Evolutionary conservation across 2,329 filamentous ascomycete species (phyloP).

Genomic region (Cladosporium sp.): DNA sequence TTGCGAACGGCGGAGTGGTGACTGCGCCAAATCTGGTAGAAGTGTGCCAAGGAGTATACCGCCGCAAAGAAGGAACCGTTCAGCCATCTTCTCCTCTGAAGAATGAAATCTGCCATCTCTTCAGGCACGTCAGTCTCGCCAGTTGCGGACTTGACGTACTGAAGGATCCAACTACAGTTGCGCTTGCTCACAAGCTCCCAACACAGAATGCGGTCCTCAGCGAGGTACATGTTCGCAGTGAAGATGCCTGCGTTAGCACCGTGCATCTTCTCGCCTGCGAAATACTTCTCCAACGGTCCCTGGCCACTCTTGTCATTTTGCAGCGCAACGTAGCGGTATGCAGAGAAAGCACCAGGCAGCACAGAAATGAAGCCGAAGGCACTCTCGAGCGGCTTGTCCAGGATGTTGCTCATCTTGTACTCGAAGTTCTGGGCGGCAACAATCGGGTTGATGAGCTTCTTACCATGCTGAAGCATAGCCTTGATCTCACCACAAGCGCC

Average conservation of each 20-base stretch:
- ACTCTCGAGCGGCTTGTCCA: slow-evolving; percentile 96
- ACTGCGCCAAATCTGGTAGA: slow-evolving; percentile 93
- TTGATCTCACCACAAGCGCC: slow-evolving; percentile 99
- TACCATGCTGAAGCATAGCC: slow-evolving; percentile 87
- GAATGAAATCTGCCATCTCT: slow-evolving; percentile 88
- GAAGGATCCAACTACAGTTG: slow-evolving; percentile 95
- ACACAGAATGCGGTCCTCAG: slow-evolving; percentile 97
- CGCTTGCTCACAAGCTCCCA: slow-evolving; percentile 98
- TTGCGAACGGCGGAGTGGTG: slow-evolving; percentile 87
- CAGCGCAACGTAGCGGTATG: slow-evolving; percentile 89
- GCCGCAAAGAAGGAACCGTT: slow-evolving; percentile 99
- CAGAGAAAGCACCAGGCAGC: slow-evolving; percentile 95
- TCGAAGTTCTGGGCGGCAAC: slow-evolving; percentile 98
- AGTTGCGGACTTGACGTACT: slow-evolving; percentile 96
- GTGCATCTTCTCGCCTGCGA: slow-evolving; percentile 94
- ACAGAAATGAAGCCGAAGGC: slow-evolving; percentile 98
- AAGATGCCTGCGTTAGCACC: slow-evolving; percentile 92
- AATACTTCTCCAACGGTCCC: slow-evolving; percentile 94
- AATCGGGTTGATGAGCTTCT: slow-evolving; percentile 86
- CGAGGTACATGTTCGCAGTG: slow-evolving; percentile 98
- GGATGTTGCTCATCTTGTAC: slow-evolving; percentile 99
- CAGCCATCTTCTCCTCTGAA: slow-evolving; percentile 94
- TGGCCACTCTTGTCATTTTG: slow-evolving; percentile 96
- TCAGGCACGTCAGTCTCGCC: slow-evolving; percentile 98
- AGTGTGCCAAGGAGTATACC: slow-evolving; percentile 91